Evolutionary conservation across 2,329 filamentous ascomycete genomes (phyloP).

Genomic region (Plenodomus lindquistii): DNA sequence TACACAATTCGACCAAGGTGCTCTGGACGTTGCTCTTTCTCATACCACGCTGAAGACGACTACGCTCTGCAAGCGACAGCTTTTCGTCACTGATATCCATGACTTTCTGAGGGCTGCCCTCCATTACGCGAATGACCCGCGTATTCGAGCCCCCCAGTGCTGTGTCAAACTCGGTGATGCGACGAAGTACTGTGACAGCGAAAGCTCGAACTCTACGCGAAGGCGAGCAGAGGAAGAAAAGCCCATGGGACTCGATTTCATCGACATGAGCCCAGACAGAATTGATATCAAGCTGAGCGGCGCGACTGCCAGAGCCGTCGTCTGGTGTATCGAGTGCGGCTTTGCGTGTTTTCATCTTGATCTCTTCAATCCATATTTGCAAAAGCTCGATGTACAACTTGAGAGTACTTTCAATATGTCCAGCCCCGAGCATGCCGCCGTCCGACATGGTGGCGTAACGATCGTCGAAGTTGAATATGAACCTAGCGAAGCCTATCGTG

Average conservation of each 20-base stretch:
- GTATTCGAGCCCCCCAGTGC: constrained; percentile 80
- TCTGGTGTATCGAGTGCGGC: constrained; percentile 63
- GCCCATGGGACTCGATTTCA: constrained; percentile 91
- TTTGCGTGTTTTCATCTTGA: constrained; percentile 81
- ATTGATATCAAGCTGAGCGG: constrained; percentile 79
- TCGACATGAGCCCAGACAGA: constrained; percentile 92
- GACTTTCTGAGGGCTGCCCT: constrained; percentile 84
- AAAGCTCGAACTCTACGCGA: constrained; percentile 86
- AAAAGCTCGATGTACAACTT: constrained; percentile 91
- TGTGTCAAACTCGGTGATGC: constrained; percentile 91
- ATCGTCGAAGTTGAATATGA: constrained; percentile 98
- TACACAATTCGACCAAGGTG: constrained; percentile 89
- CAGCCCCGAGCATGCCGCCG: constrained; percentile 90
- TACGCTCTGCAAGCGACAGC: constrained; percentile 87
- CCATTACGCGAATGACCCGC: constrained; percentile 87
- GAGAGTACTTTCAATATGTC: constrained; percentile 92
- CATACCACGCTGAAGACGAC: constrained; percentile 86
- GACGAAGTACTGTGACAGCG: constrained; percentile 86
- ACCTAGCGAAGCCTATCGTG: constrained; percentile 92
- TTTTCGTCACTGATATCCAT: constrained; percentile 93
- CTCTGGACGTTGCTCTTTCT: constrained; percentile 82
- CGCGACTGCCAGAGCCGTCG: constrained; percentile 72
- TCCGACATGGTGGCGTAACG: constrained; percentile 98
- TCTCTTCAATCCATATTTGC: constrained; percentile 97
- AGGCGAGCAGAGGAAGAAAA: constrained; percentile 97